Conservation (phyloP, 768 basidiomycete species). For the Kwoniella botswanensis region DNA sequence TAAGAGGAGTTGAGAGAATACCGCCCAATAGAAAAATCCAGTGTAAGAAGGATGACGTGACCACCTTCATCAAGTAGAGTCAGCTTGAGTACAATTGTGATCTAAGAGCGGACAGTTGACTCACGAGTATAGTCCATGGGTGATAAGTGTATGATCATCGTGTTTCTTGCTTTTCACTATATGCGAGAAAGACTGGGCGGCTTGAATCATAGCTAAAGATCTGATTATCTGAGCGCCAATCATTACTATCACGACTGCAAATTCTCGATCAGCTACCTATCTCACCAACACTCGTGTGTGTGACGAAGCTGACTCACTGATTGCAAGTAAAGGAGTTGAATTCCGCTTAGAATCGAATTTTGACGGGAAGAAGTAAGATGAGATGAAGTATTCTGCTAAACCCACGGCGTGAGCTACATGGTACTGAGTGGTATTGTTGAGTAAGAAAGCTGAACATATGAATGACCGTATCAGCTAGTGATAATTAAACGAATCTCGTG, state of each 20-base stretch:
- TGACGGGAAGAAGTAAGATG: conserved; percentile 69
- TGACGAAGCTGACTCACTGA: conserved; percentile 5
- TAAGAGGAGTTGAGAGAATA: conserved; percentile 89
- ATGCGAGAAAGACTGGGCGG: conserved; percentile 92
- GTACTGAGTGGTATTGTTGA: conserved; percentile 87
- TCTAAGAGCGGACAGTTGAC: conserved; percentile 49
- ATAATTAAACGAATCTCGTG: not conserved
- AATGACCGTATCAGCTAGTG: conserved; percentile 19
- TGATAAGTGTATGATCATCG: conserved; percentile 77
- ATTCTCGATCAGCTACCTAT: not conserved
- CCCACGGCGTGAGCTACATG: conserved; percentile 81
- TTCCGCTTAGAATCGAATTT: conserved; percentile 58
- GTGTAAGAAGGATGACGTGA: conserved; percentile 95
- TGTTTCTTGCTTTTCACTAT: conserved; percentile 76
- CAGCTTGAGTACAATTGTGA: not conserved
- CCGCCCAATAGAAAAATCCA: conserved; percentile 97
- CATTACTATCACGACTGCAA: conserved; percentile 70
- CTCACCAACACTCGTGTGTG: no score
- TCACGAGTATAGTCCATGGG: conserved; percentile 84
- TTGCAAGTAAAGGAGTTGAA: conserved; percentile 9
- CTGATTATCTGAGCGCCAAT: conserved; percentile 76
- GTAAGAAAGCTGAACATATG: conserved; percentile 73
- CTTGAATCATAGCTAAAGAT: conserved; percentile 95
- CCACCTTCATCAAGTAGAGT: conserved; percentile 63
- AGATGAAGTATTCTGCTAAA: conserved; percentile 76